Evolutionary conservation across 2,329 filamentous ascomycete species (phyloP).

Genomic region (Aspergillus transmontanensis): DNA sequence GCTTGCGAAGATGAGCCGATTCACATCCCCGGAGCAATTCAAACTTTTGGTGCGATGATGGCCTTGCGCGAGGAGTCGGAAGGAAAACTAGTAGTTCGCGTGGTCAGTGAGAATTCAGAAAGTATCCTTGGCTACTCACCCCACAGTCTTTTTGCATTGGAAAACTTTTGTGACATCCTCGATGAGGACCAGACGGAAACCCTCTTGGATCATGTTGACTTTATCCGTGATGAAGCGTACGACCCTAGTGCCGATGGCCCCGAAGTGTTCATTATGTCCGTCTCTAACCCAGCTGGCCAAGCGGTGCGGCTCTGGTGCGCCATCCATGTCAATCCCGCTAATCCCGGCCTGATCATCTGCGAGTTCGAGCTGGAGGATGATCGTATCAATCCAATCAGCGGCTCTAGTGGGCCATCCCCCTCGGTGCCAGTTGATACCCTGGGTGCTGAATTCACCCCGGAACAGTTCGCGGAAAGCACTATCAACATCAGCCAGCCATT

Average conservation of each 20-base stretch:
- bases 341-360: slow-evolving; percentile 75
- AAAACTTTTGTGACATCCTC: slow-evolving; percentile 80
- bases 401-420: slow-evolving; percentile 21
- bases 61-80: slow-evolving; percentile 67
- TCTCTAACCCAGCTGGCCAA: slow-evolving; percentile 60
- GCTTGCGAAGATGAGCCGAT: slow-evolving; percentile 91
- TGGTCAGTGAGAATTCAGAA: slow-evolving; percentile 80
- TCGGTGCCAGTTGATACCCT: slow-evolving; percentile 59
- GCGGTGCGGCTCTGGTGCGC: slow-evolving; percentile 81
- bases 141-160: slow-evolving; percentile 70
- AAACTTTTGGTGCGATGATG: slow-evolving; percentile 76
- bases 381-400: slow-evolving; percentile 54
- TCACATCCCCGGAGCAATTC: slow-evolving; percentile 77
- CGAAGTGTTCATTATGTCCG: slow-evolving; percentile 79
- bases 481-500: slow-evolving; percentile 74
- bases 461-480: slow-evolving; percentile 76
- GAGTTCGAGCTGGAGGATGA: slow-evolving; percentile 89
- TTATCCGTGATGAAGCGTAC: slow-evolving; percentile 78
- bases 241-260: slow-evolving; percentile 76
- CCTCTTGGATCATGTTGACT: slow-evolving; percentile 82
- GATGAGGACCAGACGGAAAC: slow-evolving; percentile 83
- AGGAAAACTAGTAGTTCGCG: slow-evolving; percentile 68
- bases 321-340: slow-evolving; percentile 71
- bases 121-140: slow-evolving; percentile 76
- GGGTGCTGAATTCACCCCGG: slow-evolving; percentile 68